phyloP scores from a whole-genome alignment of 352 stramenopile genomes.

The Pythium monospermum region DNA sequence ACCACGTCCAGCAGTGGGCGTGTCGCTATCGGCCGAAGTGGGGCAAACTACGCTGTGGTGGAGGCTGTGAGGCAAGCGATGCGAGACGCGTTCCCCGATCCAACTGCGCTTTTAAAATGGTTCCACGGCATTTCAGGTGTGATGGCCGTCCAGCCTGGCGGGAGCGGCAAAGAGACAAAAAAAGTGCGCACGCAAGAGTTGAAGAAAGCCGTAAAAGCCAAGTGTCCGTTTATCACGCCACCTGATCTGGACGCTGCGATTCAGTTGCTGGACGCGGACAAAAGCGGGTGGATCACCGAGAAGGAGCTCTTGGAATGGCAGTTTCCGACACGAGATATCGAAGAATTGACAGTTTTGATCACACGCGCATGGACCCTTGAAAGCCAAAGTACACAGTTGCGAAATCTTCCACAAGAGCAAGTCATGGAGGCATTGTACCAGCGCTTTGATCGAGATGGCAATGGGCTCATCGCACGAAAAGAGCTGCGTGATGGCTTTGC shows the following conservation, averaged over 20 bases:
- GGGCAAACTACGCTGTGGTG: conserved; percentile 18
- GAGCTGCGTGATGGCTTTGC: conserved; percentile 50
- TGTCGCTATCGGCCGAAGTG: background rate
- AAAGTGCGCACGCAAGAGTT: conserved; percentile 59
- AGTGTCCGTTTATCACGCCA: conserved; percentile 14
- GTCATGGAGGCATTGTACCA: conserved; percentile 35
- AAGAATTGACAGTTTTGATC: conserved; percentile 47
- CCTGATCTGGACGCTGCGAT: conserved; percentile 31
- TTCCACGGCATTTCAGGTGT: conserved; percentile 39
- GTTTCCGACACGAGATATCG: conserved; percentile 51
- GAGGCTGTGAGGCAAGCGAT: conserved; percentile 25
- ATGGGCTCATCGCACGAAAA: conserved; percentile 46
- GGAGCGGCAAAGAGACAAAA: conserved; percentile 11
- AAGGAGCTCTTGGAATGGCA: conserved; percentile 44
- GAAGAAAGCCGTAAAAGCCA: conserved; percentile 38
- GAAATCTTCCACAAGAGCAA: conserved; percentile 4
- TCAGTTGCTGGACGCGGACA: conserved; percentile 45
- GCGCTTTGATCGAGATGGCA: conserved; percentile 53
- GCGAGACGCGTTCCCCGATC: conserved; percentile 8
- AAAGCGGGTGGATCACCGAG: conserved; percentile 66
- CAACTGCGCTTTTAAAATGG: conserved; percentile 32
- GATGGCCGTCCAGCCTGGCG: conserved; percentile 13
- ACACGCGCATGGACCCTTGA: conserved; percentile 28
- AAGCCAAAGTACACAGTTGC: conserved; percentile 3
- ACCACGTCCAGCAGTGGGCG: background rate